Evolutionary conservation across 2,329 filamentous ascomycete genomes (phyloP), one percentile per base, ranked within the genome.

Genomic region (Coniochaeta sp.): DNA sequence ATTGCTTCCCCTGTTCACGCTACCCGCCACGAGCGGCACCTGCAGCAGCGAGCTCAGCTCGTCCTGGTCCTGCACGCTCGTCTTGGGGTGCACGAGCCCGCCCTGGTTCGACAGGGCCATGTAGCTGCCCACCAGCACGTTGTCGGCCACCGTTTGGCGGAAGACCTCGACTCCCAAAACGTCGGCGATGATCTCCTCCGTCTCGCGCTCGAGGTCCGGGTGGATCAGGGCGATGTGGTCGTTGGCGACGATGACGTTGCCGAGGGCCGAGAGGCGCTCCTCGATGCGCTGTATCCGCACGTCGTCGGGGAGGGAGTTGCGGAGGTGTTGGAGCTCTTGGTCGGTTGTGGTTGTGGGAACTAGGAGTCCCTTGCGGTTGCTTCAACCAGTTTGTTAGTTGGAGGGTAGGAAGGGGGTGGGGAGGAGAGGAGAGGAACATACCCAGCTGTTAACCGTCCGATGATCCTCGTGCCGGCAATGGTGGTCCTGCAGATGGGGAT

Each of bases 281-380:
- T 99, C 94, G 75, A 99, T 96, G 60, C 94, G 85, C 75, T 96
- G 91, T 65, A 99, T 95, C 73, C 91, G 91, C 58, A 99, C 89
- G 53, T 76, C 74, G 68, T 97, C 92, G 33, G 94, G 94, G 59
- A 99, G 83, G 53, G 87, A 91, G 72, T 99, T 97, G 63, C 94
- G 87, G 63, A 99, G 79, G 72, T 99, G 94, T 74, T 96, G 91
- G 58, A 99, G 81, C 77, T 99, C 94, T 77, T 99, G 94, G 74
- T 99, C 94, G 61, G 91, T 95, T 56, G 94, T 97, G 54, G 86
- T 90, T 52, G 92, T 97, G 55, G 94, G 94, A 52, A 99, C 92
- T 57, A 99, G 85, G 57, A 99, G 88, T 63, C 94, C 94, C 71
- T 95, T 95, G 68, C 90, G 89, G 82, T 99, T 99, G 64, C 90